Evolutionary conservation across 768 basidiomycete species (phyloP), one percentile per base, ranked within the genome.

Genomic region (Boletus pseudopeckii): DNA sequence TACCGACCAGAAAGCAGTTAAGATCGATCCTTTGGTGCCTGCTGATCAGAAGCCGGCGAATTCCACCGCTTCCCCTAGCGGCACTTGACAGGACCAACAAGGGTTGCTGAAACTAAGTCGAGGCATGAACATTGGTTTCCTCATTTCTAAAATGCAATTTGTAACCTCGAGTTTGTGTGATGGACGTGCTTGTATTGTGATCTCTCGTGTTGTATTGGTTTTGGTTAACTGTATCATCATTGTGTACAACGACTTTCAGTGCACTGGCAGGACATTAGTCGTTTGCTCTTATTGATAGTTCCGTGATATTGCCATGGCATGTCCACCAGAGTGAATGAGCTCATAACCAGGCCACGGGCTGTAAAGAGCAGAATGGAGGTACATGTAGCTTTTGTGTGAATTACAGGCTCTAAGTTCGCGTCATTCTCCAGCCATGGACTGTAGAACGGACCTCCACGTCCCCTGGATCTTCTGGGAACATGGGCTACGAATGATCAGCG

Each of bases 381-480:
- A 15, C 5, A 36, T 30, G 18, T 20, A 20, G 5, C 20, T 22
- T 15, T 15, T 32, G 45, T 26, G 9, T 13, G 20, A 26, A 26
- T 18, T 7, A 13, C 5, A 5, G 15, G 13, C 1, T 15, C 48
- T 8, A 42, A 49, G 22, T 40, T 45, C 53, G 56, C 0, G 67
- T 80, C 58, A 92, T 69, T 49, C 72, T 75, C 90, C 90, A 94
- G 3, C 93, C 93, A 62, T 92, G 87, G 1, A 97, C 93, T 0
- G 88, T 92, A 7, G 86, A 80, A 22, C 93, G 78, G 8, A 93
- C 76, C 7, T 79, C 78, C 58, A 83, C 85, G 49, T 89, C 88
- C 9, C 93, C 94, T 1, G 82, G 72, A 72, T 97, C 94, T 5
- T 92, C 83, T 0, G 86, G 87, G 61, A 96, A 96, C 94, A 96